A percentile compares a stretch with the other conserved stretches of the same genome.
phyloP scores from a whole-genome alignment of 2,329 filamentous ascomycete genomes.

The Emergomyces pasteurianus region DNA sequence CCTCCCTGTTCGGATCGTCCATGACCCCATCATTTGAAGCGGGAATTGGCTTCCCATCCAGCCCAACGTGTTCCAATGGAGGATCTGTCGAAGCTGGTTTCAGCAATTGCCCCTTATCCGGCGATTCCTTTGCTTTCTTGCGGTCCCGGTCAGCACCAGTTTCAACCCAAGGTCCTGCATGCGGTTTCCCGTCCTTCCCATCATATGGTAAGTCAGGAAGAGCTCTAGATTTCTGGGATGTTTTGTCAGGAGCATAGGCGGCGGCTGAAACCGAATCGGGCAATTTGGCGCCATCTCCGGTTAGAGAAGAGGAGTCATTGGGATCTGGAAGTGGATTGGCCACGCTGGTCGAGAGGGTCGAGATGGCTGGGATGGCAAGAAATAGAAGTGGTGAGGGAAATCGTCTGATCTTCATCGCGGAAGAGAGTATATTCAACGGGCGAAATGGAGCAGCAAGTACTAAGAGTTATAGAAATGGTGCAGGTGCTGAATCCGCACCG shows the following conservation, averaged over 20 bases:
- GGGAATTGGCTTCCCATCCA: conserved; percentile 33
- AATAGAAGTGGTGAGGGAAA: conserved; percentile 8
- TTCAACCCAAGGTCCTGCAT: conserved; percentile 62
- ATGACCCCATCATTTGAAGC: conserved; percentile 68
- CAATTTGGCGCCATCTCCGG: not conserved
- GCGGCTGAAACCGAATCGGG: not conserved
- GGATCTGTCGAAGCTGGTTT: conserved; percentile 16
- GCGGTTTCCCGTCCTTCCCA: conserved; percentile 85
- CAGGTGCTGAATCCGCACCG: not conserved
- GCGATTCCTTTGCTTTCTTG: conserved; percentile 26
- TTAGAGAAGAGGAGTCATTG: not conserved
- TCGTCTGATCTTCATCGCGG: conserved; percentile 8
- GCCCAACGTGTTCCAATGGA: conserved; percentile 28
- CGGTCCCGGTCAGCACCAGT: conserved; percentile 37
- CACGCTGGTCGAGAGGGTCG: conserved; percentile 7
- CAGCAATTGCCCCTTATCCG: conserved; percentile 15
- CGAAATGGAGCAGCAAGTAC: not conserved
- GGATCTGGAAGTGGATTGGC: conserved; percentile 5
- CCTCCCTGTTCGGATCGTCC: conserved; percentile 68
- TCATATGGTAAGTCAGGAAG: conserved; percentile 68
- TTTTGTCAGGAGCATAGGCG: not conserved
- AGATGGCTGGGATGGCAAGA: conserved; percentile 8
- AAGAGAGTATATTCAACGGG: not conserved
- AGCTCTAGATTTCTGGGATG: conserved; percentile 1
- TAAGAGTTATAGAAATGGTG: not conserved